Conservation (phyloP, 2,329 filamentous ascomycete genomes). For the Fusarium tupiense region DNA sequence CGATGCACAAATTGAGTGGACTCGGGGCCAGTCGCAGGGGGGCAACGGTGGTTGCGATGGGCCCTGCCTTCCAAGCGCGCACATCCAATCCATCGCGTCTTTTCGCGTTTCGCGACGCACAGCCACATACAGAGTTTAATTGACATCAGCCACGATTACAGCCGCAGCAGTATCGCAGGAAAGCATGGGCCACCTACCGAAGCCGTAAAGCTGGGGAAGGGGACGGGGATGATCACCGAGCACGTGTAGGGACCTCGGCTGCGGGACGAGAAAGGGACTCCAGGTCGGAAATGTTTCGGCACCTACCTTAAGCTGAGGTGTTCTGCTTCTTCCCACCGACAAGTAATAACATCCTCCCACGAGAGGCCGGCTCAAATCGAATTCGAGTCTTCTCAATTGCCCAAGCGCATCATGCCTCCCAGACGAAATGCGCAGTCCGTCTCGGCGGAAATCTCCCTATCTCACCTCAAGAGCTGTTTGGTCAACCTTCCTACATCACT, state of each 20-base stretch:
- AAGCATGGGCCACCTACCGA: neutral
- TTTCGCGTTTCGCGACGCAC: slow-evolving; percentile 47
- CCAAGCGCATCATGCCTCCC: slow-evolving; percentile 54
- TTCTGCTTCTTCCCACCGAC: slow-evolving; percentile 13
- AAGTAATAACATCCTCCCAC: slow-evolving; percentile 14
- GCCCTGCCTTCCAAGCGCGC: slow-evolving; percentile 9
- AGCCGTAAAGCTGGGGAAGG: slow-evolving; percentile 24
- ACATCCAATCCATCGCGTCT: slow-evolving; percentile 43
- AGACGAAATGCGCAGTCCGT: slow-evolving; percentile 69
- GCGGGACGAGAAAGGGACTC: slow-evolving; percentile 33
- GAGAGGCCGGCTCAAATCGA: neutral
- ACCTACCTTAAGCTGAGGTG: neutral
- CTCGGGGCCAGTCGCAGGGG: slow-evolving; percentile 45
- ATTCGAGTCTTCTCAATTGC: neutral
- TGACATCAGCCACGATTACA: slow-evolving; percentile 37
- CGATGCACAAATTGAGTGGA: slow-evolving; percentile 47
- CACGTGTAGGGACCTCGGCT: slow-evolving; percentile 52
- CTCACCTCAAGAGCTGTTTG: slow-evolving; percentile 92
- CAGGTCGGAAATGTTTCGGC: slow-evolving; percentile 35
- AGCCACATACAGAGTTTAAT: slow-evolving; percentile 43
- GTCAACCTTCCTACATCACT: slow-evolving; percentile 90
- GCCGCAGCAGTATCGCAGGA: neutral
- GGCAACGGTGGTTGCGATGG: slow-evolving; percentile 36
- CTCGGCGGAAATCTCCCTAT: slow-evolving; percentile 83
- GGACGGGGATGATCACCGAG: slow-evolving; percentile 43